Evolutionary conservation across 1,139 yeast species (phyloP).

Genomic region (Yamadazyma atlantica): DNA sequence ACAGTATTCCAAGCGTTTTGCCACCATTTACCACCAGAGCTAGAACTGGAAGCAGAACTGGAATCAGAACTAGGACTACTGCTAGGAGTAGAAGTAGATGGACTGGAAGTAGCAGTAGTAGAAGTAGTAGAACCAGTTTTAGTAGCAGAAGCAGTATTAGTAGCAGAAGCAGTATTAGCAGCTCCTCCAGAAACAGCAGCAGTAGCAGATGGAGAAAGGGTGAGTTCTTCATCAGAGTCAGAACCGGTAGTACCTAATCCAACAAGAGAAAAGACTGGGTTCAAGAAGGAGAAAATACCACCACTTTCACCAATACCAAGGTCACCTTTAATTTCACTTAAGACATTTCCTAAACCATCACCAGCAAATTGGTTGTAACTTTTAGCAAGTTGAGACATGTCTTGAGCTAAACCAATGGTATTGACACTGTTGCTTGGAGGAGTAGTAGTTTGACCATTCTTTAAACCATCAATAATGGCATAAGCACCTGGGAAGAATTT

Average conservation of each 20-base stretch:
- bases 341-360: slow-evolving; percentile 13
- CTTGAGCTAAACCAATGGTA: slow-evolving; percentile 14
- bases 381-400: slow-evolving; percentile 10
- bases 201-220: slow-evolving; percentile 11
- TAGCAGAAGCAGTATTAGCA: slow-evolving; percentile 58
- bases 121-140: slow-evolving; percentile 15
- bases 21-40: no score
- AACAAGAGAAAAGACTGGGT: slow-evolving; percentile 13
- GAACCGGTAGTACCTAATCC: slow-evolving; percentile 12
- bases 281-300: slow-evolving; percentile 18
- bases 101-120: background rate
- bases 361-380: slow-evolving; percentile 8
- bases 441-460: slow-evolving; percentile 16
- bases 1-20: slow-evolving; percentile 7
- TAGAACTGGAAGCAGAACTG: no score
- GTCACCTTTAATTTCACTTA: slow-evolving; percentile 9
- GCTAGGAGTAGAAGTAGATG: slow-evolving; percentile 19
- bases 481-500: slow-evolving; percentile 27
- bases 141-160: slow-evolving; percentile 37
- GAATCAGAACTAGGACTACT: slow-evolving; percentile 14
- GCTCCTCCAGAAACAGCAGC: slow-evolving; percentile 47
- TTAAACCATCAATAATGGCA: slow-evolving; percentile 18
- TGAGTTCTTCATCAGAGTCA: slow-evolving; percentile 8
- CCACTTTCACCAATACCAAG: slow-evolving; percentile 15
- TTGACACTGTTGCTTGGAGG: slow-evolving; percentile 14